Conservation (phyloP, 768 basidiomycete species). For the Russula sp. region DNA sequence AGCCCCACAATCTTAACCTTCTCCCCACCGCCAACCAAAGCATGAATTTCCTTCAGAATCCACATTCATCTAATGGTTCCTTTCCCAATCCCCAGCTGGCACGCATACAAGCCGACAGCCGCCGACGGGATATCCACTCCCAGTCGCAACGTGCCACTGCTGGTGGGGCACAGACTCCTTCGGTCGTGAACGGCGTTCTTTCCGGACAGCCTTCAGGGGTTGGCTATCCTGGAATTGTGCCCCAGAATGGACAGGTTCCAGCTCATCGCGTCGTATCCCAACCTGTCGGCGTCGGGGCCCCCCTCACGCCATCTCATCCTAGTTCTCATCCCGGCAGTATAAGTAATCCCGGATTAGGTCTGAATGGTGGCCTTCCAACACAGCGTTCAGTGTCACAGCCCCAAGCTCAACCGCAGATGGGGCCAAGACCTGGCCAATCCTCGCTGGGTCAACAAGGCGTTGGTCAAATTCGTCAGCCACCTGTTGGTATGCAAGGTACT, state of each 20-base stretch:
- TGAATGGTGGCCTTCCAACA: conserved; percentile 38
- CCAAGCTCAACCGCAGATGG: conserved; percentile 36
- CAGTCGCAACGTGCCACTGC: conserved; percentile 24
- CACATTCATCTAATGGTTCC: conserved; percentile 30
- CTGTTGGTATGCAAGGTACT: conserved; percentile 34
- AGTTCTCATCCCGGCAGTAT: conserved; percentile 18
- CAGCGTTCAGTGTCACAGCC: conserved; percentile 39
- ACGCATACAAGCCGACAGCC: conserved; percentile 7
- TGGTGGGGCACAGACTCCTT: conserved; percentile 17
- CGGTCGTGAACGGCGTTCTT: conserved; percentile 28
- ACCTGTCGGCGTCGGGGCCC: conserved; percentile 33
- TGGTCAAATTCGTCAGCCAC: conserved; percentile 42
- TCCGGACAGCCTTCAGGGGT: conserved; percentile 25
- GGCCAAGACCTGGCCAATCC: conserved; percentile 34
- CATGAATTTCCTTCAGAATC: conserved; percentile 36
- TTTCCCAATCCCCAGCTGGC: conserved; percentile 13
- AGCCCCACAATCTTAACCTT: conserved; percentile 42
- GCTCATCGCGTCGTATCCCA: conserved; percentile 60
- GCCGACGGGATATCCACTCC: conserved; percentile 10
- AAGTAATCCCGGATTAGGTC: conserved; percentile 41
- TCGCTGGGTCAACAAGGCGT: conserved; percentile 34
- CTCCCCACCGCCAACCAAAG: conserved; percentile 36
- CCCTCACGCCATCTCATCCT: conserved; percentile 20
- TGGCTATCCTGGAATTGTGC: conserved; percentile 14
- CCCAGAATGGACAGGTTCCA: conserved; percentile 20